Evolutionary conservation across 768 basidiomycete species (phyloP), one percentile per base, ranked within the genome.

Genomic region (Lactifluus echinatus): DNA sequence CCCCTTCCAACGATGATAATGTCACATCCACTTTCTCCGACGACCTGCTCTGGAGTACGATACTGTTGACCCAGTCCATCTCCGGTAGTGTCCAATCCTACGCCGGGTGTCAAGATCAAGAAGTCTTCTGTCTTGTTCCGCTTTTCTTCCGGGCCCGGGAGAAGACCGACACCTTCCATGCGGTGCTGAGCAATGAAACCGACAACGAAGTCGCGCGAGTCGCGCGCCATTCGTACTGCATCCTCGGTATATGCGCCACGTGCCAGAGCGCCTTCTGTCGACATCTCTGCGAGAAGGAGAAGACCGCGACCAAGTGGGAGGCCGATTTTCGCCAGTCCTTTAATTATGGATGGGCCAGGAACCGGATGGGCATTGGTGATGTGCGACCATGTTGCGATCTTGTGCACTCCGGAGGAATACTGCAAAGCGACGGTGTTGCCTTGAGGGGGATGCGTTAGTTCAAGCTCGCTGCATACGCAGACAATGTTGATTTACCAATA

Each of bases 1-100:
- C 96, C 96, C 58, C 96, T 76, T 28, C 96, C 96, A 45, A 99
- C 96, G 57, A 99, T 98, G 67, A 98, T 98, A 21, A 98, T 80
- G 72, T 99, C 96, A 69, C 90, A 90, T 28, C 93, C 94, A 44
- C 79, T 80, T 44, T 87, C 82, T 17, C 80, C 67, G 28, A 99
- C 74, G 24, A 94, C 94, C 68, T 94, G 78, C 29, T 79, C 72
- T 2, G 96, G 96, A 3, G 93, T 93, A 55, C 96, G 85, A 93
- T 86, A 10, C 74, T 72, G 69, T 97, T 96, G 8, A 64, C 71
- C 60, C 60, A 65, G 17, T 54, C 60, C 63, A 46, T 63, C 63
- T 6, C 87, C 89, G 53, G 79, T 82, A 12, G 69, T 67, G 61
- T 89, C 89, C 45, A 97, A 75, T 14, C 87, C 89, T 23, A 99